A percentile compares a stretch with the other conserved stretches of the same genome.
phyloP scores from a whole-genome alignment of 371 early-diverging fungal species.

The Ordospora pajunii region DNA sequence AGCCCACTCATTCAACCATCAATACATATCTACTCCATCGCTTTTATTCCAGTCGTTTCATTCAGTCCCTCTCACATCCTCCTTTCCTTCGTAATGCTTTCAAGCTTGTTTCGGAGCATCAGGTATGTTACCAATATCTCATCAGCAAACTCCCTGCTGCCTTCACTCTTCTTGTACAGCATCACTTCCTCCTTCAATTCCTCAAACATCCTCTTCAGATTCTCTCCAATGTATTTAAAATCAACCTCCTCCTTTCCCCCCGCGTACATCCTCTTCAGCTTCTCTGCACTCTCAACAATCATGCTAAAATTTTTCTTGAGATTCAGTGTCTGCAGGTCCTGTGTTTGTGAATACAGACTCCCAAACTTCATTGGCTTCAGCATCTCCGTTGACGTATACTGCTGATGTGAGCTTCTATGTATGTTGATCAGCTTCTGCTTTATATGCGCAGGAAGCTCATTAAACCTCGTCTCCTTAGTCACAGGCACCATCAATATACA shows the following conservation, averaged over 20 bases:
- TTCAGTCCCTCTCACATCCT: not conserved
- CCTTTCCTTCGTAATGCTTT: slow-evolving; percentile 8
- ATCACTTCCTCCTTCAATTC: slow-evolving; percentile 15
- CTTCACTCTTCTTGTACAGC: slow-evolving; percentile 15
- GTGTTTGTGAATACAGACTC: slow-evolving; percentile 11
- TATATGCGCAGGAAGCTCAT: slow-evolving; percentile 21
- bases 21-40: too few relatives aligned
- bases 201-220: slow-evolving; percentile 4
- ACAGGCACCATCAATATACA: not conserved
- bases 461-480: slow-evolving; percentile 20
- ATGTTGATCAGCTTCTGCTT: slow-evolving; percentile 36
- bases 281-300: slow-evolving; percentile 8
- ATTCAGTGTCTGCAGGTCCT: slow-evolving; percentile 11
- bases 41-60: too few relatives aligned
- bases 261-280: not conserved
- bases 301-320: slow-evolving; percentile 17
- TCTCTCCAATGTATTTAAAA: slow-evolving; percentile 2
- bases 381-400: not conserved
- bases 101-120: slow-evolving; percentile 21
- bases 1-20: not conserved
- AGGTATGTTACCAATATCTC: slow-evolving; percentile 4
- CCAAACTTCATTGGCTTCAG: not conserved
- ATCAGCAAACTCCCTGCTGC: slow-evolving; percentile 13
- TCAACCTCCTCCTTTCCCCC: not conserved
- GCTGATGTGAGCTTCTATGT: slow-evolving; percentile 9